Evolutionary conservation across 768 basidiomycete species (phyloP).

Genomic region (Termitomyces sp.): DNA sequence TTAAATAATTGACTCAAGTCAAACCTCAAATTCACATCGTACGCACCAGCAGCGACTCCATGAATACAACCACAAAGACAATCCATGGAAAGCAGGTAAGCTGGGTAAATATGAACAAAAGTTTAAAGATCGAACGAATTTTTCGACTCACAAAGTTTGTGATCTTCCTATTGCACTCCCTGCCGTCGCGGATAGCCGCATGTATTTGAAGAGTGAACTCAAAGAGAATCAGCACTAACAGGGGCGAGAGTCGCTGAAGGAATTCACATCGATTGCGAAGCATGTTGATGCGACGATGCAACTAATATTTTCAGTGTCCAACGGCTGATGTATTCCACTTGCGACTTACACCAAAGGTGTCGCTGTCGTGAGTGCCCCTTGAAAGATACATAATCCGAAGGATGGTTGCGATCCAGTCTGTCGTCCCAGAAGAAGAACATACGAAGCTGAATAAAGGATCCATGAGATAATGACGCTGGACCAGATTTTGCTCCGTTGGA

Average conservation of each 20-base stretch:
- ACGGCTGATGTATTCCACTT: neutral
- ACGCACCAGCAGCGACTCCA: neutral
- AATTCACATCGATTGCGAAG: slow-evolving; percentile 4
- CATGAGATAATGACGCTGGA: slow-evolving; percentile 2
- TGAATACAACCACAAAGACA: neutral
- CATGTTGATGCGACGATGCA: slow-evolving; percentile 8
- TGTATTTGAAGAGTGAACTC: slow-evolving; percentile 1
- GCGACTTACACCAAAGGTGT: slow-evolving; percentile 2
- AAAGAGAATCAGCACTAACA: neutral
- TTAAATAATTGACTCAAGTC: neutral
- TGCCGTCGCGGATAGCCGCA: neutral
- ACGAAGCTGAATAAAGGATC: slow-evolving; percentile 4
- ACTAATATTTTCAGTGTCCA: neutral
- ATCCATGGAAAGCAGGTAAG: slow-evolving; percentile 1
- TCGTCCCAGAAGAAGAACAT: slow-evolving; percentile 3
- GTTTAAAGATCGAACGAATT: neutral
- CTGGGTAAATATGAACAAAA: neutral
- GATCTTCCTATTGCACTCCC: neutral
- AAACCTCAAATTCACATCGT: neutral
- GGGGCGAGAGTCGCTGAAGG: neutral
- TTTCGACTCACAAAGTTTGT: neutral
- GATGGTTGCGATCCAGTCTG: slow-evolving; percentile 1
- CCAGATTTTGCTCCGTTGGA: slow-evolving; percentile 1
- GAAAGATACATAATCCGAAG: slow-evolving; percentile 8
- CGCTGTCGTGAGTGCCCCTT: slow-evolving; percentile 1